Base-by-base conservation (phyloP, 176 grass and related monocot genomes). In the Cenchrus fungigraminus region DNA sequence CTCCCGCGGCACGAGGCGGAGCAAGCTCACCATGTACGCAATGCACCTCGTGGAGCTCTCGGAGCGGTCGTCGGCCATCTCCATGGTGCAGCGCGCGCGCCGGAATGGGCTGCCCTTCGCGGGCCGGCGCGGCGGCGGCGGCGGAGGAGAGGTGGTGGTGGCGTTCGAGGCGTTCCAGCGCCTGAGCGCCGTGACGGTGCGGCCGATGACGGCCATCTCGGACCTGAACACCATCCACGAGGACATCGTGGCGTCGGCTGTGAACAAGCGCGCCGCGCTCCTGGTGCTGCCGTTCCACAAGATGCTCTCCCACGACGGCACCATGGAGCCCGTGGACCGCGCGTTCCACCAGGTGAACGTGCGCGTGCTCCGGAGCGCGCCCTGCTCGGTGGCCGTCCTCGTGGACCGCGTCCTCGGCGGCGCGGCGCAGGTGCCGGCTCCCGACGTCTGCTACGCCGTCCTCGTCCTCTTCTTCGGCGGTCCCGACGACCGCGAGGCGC, bases 401-500 rank as follows among this genome's bases (percentile, higher is more conserved):
- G 80, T 93, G 31, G 87, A 93, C 85, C 91, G 91, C 17, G 85
- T 68, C 14, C 88, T 93, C 37, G 88, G 91, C 54, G 85, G 88
- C 66, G 54, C 63, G 1, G 78, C 91, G 6, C 77, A 88, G 68
- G 82, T 93, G 0, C 78, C 85, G 22, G 78, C 88, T 12, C 70
- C 82, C 3, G 73, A 93, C 5, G 88, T 93, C 7, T 90, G 73
- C 58, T 88, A 79, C 78, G 1, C 88, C 32, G 78, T 90, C 9
- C 82, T 90, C 1, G 69, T 93, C 19, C 79, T 95, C 77, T 95
- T 95, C 83, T 95, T 95, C 86, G 91, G 91, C 56, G 94, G 94
- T 6, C 57, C 94, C 6, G 91, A 97, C 80, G 91, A 97, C 71
- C 85, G 87, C 44, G 94, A 97, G 89, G 94, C 89, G 19, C 85